A percentile compares a stretch with the other conserved stretches of the same genome.
Conservation (phyloP, 2,329 filamentous ascomycete species). For the Verticillium albo-atrum region DNA sequence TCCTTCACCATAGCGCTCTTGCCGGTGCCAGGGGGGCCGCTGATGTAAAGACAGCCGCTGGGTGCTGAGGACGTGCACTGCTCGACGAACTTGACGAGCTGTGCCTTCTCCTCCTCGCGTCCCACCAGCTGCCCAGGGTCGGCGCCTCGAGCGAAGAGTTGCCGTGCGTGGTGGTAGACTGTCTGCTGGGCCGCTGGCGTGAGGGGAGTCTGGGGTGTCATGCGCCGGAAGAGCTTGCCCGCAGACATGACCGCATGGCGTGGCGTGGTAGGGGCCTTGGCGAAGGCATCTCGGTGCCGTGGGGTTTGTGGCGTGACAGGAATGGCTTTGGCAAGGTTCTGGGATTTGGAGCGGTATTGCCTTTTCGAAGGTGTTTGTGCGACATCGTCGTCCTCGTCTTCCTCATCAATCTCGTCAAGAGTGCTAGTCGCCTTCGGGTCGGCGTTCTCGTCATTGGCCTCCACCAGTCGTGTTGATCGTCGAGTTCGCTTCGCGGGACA, state of each 20-base stretch:
- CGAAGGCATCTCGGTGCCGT: slow-evolving; percentile 74
- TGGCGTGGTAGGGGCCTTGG: slow-evolving; percentile 70
- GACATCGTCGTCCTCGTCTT: slow-evolving; percentile 24
- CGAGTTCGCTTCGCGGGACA: slow-evolving; percentile 42
- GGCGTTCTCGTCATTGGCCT: slow-evolving; percentile 63
- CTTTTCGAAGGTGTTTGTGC: slow-evolving; percentile 19
- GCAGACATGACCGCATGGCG: slow-evolving; percentile 77
- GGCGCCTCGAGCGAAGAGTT: slow-evolving; percentile 78
- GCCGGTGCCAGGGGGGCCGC: slow-evolving; percentile 90
- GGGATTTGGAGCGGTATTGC: slow-evolving; percentile 20
- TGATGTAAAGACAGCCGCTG: slow-evolving; percentile 87
- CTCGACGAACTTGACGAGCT: slow-evolving; percentile 66
- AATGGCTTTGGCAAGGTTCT: slow-evolving; percentile 32
- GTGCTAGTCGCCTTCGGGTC: slow-evolving; percentile 38
- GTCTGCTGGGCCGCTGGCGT: slow-evolving; percentile 67
- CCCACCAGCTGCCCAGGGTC: slow-evolving; percentile 73
- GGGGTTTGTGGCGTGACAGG: slow-evolving; percentile 69
- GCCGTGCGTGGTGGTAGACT: slow-evolving; percentile 81
- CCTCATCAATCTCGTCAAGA: slow-evolving; percentile 33
- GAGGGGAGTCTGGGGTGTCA: slow-evolving; percentile 70
- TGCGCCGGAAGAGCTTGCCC: slow-evolving; percentile 70
- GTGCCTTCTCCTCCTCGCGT: slow-evolving; percentile 62
- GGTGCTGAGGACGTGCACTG: slow-evolving; percentile 54
- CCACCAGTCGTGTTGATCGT: slow-evolving; percentile 33
- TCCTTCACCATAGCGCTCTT: slow-evolving; percentile 93